Conservation (phyloP, 2,329 filamentous ascomycete species). For the Monosporascus sp. region DNA sequence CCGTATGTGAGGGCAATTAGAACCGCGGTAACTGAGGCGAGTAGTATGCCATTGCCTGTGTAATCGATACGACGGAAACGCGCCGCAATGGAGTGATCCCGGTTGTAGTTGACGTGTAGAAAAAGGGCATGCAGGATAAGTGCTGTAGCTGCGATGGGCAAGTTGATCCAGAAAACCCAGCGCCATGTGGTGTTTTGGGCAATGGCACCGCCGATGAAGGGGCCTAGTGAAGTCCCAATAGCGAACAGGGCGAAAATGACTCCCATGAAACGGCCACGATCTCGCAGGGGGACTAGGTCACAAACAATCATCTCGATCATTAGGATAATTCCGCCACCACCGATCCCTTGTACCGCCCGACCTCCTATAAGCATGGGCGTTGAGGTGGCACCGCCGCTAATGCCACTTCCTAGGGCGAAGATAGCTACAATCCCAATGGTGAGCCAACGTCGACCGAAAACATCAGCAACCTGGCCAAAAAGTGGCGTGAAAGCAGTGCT, state of each 20-base stretch:
- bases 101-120: slow-evolving; percentile 29
- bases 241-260: slow-evolving; percentile 13
- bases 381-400: slow-evolving; percentile 41
- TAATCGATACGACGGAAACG: slow-evolving; percentile 30
- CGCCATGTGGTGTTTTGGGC: slow-evolving; percentile 16
- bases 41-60: slow-evolving; percentile 32
- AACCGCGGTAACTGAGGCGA: slow-evolving; percentile 27
- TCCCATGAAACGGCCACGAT: not conserved
- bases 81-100: slow-evolving; percentile 6
- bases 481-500: slow-evolving; percentile 40
- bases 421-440: slow-evolving; percentile 35
- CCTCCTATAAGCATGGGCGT: slow-evolving; percentile 42
- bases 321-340: slow-evolving; percentile 28
- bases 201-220: slow-evolving; percentile 16
- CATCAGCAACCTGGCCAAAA: slow-evolving; percentile 43
- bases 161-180: slow-evolving; percentile 25
- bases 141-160: slow-evolving; percentile 26
- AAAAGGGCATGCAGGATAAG: slow-evolving; percentile 25
- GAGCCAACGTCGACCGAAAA: slow-evolving; percentile 46
- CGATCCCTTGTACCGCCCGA: slow-evolving; percentile 41
- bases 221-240: slow-evolving; percentile 14
- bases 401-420: slow-evolving; percentile 46
- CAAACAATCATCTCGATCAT: slow-evolving; percentile 16
- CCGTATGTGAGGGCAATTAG: slow-evolving; percentile 35
- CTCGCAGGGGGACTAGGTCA: slow-evolving; percentile 5